A percentile compares a stretch with the other conserved stretches of the same genome.
phyloP scores from a whole-genome alignment of 345 rosid genomes.

The Fremontodendron californicum region DNA sequence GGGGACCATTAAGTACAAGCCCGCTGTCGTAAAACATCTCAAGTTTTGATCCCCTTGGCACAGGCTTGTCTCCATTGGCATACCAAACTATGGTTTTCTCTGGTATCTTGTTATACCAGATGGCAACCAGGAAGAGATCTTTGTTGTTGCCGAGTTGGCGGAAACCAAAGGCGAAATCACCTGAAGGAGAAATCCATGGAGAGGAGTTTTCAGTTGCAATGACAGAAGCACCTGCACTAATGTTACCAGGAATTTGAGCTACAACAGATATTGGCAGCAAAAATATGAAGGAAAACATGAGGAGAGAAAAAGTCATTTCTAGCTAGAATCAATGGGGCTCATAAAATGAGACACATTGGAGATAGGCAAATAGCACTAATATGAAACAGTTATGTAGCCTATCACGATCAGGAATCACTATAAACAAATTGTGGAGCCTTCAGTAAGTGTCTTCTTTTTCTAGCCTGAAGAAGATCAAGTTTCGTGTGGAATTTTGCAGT shows the following conservation, averaged over 20 bases:
- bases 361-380: neutral
- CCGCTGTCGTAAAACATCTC: slow-evolving; percentile 15
- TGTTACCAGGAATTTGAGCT: slow-evolving; percentile 10
- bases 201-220: neutral
- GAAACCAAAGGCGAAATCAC: slow-evolving; percentile 34
- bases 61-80: slow-evolving; percentile 11
- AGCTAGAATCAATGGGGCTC: neutral
- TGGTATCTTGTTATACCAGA: slow-evolving; percentile 16
- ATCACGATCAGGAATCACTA: too few species aligned
- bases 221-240: slow-evolving; percentile 1
- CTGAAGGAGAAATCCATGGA: slow-evolving; percentile 29
- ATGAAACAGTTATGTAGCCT: too few species aligned
- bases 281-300: neutral
- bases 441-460: neutral
- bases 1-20: neutral
- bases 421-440: neutral
- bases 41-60: slow-evolving; percentile 16
- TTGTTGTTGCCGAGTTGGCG: neutral
- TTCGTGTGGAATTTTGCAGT: neutral
- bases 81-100: slow-evolving; percentile 28
- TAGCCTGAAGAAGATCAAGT: neutral
- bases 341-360: neutral
- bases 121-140: slow-evolving; percentile 23
- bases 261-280: neutral
- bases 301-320: neutral